These are phyloP conservation scores for Aspergillus brunneoviolaceus DNA, from an alignment of 2,329 filamentous ascomycete genomes.

Conservation along the genomic window DNA sequence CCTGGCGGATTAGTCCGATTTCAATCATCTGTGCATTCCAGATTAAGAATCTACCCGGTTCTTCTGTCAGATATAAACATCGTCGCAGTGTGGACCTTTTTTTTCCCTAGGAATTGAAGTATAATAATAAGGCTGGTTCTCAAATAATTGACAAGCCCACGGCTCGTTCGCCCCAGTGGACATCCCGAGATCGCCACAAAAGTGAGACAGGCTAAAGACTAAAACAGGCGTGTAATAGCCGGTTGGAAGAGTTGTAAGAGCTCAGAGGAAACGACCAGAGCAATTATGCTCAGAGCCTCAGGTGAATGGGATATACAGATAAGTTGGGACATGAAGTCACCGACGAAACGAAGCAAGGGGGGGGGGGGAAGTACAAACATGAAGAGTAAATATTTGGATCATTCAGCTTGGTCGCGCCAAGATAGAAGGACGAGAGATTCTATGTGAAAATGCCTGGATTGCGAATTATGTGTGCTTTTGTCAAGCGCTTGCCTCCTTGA, in stretches of 20 bases:
- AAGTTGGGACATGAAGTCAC: background rate
- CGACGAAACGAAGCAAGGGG: background rate
- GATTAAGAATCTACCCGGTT: background rate
- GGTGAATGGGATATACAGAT: slow-evolving; percentile 9
- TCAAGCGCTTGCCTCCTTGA: background rate
- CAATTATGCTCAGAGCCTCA: background rate
- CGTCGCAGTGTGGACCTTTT: background rate
- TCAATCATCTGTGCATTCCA: background rate
- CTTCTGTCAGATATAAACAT: background rate
- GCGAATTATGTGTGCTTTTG: slow-evolving; percentile 7
- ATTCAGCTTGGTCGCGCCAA: background rate
- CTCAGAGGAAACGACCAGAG: background rate
- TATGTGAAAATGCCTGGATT: slow-evolving; percentile 4
- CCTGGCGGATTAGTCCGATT: background rate
- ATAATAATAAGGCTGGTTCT: too few species aligned
- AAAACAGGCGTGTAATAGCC: background rate
- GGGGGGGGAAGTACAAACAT: background rate
- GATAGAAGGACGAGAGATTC: background rate
- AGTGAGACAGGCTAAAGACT: too few species aligned
- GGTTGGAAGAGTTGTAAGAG: background rate
- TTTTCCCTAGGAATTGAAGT: too few species aligned
- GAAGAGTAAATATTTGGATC: background rate
- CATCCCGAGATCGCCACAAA: background rate
- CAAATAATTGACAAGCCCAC: too few species aligned
- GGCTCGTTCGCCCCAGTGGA: too few species aligned